These are phyloP conservation scores for Colletotrichum noveboracense DNA, from an alignment of 2,329 filamentous ascomycete genomes.

Conservation along the genomic window DNA sequence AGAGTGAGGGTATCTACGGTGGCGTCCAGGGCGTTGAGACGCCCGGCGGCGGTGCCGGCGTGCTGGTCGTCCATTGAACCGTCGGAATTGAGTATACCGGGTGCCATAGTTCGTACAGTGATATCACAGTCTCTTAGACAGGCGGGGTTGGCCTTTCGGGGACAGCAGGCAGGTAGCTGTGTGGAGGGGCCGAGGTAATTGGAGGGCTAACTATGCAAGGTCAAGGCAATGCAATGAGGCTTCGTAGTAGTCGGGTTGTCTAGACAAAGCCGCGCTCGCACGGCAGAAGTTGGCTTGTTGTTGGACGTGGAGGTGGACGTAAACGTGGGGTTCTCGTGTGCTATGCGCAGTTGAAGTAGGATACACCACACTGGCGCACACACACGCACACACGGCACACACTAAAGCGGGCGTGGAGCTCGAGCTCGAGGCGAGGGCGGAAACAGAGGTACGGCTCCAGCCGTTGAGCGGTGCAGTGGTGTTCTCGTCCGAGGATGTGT, in stretches of 20 bases:
- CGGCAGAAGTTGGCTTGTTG: neutral
- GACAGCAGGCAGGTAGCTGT: neutral
- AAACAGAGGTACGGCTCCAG: constrained; percentile 14
- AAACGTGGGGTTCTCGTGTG: constrained; percentile 3
- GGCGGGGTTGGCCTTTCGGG: neutral
- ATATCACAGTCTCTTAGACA: constrained; percentile 9
- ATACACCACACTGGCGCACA: constrained; percentile 8
- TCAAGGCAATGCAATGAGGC: neutral
- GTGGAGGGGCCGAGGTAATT: neutral
- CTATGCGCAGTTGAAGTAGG: constrained; percentile 6
- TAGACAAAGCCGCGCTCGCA: constrained; percentile 1
- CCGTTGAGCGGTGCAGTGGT: constrained; percentile 6
- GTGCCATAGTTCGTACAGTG: constrained; percentile 33
- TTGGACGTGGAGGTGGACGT: neutral
- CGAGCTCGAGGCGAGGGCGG: constrained; percentile 9
- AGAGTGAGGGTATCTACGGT: constrained; percentile 52
- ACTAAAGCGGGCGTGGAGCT: constrained; percentile 6
- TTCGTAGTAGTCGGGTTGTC: neutral
- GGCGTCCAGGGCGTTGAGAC: constrained; percentile 36
- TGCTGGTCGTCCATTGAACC: constrained; percentile 35
- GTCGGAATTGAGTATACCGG: constrained; percentile 35
- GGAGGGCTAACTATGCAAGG: constrained; percentile 9
- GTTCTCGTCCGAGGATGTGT: constrained; percentile 8
- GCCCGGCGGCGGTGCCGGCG: constrained; percentile 17
- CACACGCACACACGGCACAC: neutral